phyloP scores from a whole-genome alignment of 768 basidiomycete species.

The Macrocybe gigantea region DNA sequence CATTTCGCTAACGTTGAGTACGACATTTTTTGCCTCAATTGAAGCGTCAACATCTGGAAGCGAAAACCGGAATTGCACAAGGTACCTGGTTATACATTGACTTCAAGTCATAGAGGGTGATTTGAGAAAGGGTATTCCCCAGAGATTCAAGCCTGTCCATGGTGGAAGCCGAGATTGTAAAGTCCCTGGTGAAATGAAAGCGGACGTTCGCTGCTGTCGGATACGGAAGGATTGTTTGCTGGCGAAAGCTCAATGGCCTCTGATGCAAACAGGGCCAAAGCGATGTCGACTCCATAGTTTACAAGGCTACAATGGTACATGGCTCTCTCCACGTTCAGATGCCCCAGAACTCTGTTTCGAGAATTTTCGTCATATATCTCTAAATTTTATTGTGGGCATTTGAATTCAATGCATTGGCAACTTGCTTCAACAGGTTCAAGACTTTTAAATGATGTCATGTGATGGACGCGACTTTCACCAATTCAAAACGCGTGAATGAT shows the following conservation, averaged over 20 bases:
- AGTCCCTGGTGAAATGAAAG: neutral
- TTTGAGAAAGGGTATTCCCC: slow-evolving; percentile 67
- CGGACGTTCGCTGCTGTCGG: slow-evolving; percentile 4
- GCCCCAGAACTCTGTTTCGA: too few relatives aligned
- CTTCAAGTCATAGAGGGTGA: slow-evolving; percentile 92
- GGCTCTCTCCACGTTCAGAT: too few relatives aligned
- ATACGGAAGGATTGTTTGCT: too few relatives aligned
- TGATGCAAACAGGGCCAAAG: slow-evolving; percentile 6
- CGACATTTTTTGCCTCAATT: slow-evolving; percentile 86
- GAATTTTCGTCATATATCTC: too few relatives aligned
- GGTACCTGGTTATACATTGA: slow-evolving; percentile 87
- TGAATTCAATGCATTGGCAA: too few relatives aligned
- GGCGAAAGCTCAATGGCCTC: neutral
- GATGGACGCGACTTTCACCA: too few relatives aligned
- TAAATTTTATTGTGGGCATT: too few relatives aligned
- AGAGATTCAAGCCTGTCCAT: slow-evolving; percentile 84
- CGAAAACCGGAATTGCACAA: neutral
- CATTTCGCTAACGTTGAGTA: slow-evolving; percentile 94
- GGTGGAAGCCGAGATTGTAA: slow-evolving; percentile 5
- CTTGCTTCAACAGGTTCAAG: too few relatives aligned
- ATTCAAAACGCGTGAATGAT: too few relatives aligned
- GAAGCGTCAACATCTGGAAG: slow-evolving; percentile 2
- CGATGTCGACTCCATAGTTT: too few relatives aligned
- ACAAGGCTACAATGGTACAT: too few relatives aligned
- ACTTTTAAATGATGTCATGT: too few relatives aligned